These are phyloP conservation scores for Pichia norvegensis DNA, from an alignment of 1,139 yeast genomes.

Conservation along the genomic window DNA sequence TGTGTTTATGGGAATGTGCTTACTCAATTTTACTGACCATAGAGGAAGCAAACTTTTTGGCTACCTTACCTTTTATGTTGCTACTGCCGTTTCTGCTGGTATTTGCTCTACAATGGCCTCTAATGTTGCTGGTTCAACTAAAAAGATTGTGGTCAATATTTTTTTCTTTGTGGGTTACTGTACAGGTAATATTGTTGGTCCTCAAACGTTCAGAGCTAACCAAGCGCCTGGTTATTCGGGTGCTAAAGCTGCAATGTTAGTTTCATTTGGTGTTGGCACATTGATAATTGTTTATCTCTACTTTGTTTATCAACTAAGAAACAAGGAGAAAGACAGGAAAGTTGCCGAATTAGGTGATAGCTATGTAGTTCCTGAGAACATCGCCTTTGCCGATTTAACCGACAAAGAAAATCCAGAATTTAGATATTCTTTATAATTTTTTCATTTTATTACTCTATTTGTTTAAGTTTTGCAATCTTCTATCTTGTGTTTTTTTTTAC, in stretches of 20 bases:
- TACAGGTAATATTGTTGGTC: constrained; percentile 55
- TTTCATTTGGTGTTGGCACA: constrained; percentile 28
- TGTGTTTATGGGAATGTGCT: constrained; percentile 4
- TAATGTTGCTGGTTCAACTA: constrained; percentile 50
- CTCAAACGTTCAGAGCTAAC: constrained; percentile 36
- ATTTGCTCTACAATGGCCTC: constrained; percentile 31
- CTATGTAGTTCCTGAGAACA: constrained; percentile 27
- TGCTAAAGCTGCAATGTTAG: constrained; percentile 38
- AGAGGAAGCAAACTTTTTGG: constrained; percentile 37
- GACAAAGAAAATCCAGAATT: constrained; percentile 42
- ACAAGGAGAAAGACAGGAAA: constrained; percentile 18
- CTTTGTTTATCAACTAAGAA: constrained; percentile 30
- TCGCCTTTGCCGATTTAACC: constrained; percentile 48
- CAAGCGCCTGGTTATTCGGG: constrained; percentile 33
- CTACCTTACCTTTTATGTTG: constrained; percentile 27
- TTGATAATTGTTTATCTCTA: constrained; percentile 22
- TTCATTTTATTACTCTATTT: background rate
- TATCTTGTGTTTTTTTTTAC: too few species aligned
- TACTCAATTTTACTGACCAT: constrained; percentile 7
- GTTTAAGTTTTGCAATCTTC: too few species aligned
- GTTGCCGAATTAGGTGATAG: constrained; percentile 28
- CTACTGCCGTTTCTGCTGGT: constrained; percentile 27
- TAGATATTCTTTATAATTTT: constrained; percentile 28
- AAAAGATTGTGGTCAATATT: constrained; percentile 42
- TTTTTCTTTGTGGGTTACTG: constrained; percentile 47